Percentiles rank a stretch among this genome's conserved stretches.
Evolutionary conservation across 331 rosid species (phyloP).

Genomic region (Malus hybrid): DNA sequence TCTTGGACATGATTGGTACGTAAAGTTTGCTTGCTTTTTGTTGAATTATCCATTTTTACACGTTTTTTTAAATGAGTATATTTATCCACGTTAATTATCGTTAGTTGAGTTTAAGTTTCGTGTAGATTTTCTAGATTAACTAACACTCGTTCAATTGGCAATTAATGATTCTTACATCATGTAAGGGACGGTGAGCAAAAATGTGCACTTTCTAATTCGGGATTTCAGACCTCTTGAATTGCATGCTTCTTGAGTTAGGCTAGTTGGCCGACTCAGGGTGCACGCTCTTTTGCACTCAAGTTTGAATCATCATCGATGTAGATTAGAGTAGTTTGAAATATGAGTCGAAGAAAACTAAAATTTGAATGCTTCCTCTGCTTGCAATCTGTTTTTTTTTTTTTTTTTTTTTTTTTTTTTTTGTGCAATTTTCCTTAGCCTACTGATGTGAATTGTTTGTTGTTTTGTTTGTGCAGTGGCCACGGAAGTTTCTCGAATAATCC

Average conservation of each 20-base stretch:
- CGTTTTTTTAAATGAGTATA: neutral
- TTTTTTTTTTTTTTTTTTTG: too few species aligned
- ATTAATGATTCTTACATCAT: neutral
- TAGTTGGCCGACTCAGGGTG: neutral
- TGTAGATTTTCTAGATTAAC: neutral
- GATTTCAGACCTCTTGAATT: neutral
- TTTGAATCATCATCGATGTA: neutral
- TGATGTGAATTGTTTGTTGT: neutral
- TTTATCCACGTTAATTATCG: neutral
- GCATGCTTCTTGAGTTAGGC: neutral
- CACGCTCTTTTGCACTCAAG: neutral
- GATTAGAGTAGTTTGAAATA: too few species aligned
- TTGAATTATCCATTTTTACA: neutral
- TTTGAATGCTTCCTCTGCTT: neutral
- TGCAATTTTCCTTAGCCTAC: neutral
- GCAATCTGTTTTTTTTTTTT: neutral
- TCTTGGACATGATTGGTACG: constrained; percentile 53
- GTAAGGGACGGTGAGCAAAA: too few species aligned
- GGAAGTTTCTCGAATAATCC: constrained; percentile 42
- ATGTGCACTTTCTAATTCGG: too few species aligned
- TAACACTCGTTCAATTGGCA: neutral
- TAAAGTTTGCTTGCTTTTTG: neutral
- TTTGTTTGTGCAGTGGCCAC: constrained; percentile 39
- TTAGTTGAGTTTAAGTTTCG: too few species aligned
- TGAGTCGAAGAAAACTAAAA: too few species aligned